Conservation (phyloP, 345 rosid species). For the Lepidium didymum region DNA sequence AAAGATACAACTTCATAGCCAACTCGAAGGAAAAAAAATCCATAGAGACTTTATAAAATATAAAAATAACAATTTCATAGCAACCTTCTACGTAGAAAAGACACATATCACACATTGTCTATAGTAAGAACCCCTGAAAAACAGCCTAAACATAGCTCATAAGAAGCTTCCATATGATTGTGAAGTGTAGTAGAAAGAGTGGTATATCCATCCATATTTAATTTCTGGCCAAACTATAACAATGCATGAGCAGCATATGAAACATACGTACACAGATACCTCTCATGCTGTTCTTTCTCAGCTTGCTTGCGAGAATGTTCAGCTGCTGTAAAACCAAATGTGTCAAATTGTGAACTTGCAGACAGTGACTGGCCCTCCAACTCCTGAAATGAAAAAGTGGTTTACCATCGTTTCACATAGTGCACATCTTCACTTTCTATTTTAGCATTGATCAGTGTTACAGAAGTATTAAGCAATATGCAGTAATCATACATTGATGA, state of each 20-base stretch:
- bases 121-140: background rate
- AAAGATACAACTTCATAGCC: conserved; percentile 3
- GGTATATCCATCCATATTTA: background rate
- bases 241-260: conserved; percentile 1
- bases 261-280: conserved; percentile 38
- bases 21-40: background rate
- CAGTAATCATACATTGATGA: background rate
- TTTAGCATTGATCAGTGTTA: background rate
- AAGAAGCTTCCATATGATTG: conserved; percentile 6
- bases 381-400: conserved; percentile 46
- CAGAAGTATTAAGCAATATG: background rate
- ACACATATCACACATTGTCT: background rate
- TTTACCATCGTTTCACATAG: background rate
- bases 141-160: background rate
- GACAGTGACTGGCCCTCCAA: conserved; percentile 63
- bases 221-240: background rate
- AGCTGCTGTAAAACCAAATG: conserved; percentile 96
- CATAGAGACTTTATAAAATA: background rate
- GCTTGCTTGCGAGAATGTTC: conserved; percentile 82
- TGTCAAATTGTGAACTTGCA: conserved; percentile 82
- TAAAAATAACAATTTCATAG: background rate
- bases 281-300: conserved; percentile 74
- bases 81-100: background rate
- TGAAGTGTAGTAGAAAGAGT: background rate
- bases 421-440: background rate